A percentile compares a stretch with the other conserved stretches of the same genome.
Evolutionary conservation across 192 early-diverging fungal species (phyloP).

Genomic region (Gigaspora rosea): DNA sequence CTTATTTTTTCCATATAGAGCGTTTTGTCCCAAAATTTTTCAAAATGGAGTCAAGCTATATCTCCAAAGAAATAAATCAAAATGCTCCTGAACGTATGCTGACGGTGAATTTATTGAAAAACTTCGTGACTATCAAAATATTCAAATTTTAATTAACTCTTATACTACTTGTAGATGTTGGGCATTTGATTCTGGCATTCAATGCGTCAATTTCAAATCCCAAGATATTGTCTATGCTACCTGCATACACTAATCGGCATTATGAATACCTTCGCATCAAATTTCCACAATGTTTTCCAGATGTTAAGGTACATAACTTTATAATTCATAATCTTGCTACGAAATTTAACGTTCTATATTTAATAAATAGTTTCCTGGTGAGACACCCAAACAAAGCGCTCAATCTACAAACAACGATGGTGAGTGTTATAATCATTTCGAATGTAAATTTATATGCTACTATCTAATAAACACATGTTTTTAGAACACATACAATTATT

Average conservation of each 20-base stretch:
- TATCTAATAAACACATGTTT: not conserved
- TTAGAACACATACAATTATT: constrained; percentile 21
- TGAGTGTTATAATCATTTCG: not conserved
- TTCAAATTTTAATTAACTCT: constrained; percentile 2
- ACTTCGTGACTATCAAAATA: not conserved
- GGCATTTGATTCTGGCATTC: constrained; percentile 74
- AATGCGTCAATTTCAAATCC: constrained; percentile 65
- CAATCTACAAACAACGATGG: not conserved
- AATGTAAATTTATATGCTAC: not conserved
- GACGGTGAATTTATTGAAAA: not conserved
- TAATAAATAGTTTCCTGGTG: not conserved
- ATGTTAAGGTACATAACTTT: constrained; percentile 41
- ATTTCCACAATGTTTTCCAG: constrained; percentile 70
- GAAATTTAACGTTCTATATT: not conserved
- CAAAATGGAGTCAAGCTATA: constrained; percentile 4
- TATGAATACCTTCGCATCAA: constrained; percentile 74
- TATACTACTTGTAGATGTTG: constrained; percentile 60
- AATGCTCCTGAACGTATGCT: constrained; percentile 26
- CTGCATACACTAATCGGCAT: constrained; percentile 74
- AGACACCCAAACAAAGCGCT: not conserved
- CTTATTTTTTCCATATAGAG: constrained; percentile 49
- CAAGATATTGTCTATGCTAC: constrained; percentile 57
- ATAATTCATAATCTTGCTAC: not conserved
- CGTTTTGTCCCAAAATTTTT: constrained; percentile 28
- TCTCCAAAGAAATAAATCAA: constrained; percentile 17